Evolutionary conservation across 2,329 filamentous ascomycete species (phyloP).

Genomic region (Penicillium aurantiogriseum): DNA sequence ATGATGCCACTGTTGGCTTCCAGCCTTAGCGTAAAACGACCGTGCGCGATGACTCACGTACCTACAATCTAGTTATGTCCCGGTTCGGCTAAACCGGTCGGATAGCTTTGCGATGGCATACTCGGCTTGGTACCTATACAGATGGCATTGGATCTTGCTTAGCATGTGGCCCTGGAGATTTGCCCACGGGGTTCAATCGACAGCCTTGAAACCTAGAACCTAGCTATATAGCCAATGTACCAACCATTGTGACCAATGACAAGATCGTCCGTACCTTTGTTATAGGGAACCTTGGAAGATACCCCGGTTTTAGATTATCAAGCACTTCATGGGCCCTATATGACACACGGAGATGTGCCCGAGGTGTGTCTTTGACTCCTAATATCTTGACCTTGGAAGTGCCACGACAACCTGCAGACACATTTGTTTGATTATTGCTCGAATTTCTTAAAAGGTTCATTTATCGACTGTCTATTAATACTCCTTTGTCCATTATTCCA

Average conservation of each 20-base stretch:
- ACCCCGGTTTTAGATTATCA: conserved; percentile 18
- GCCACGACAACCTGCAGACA: not conserved
- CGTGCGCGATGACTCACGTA: conserved; percentile 24
- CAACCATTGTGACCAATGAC: not conserved
- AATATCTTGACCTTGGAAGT: not conserved
- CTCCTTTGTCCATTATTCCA: not conserved
- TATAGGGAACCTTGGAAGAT: not conserved
- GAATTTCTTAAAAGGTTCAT: not conserved
- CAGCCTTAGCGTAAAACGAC: not conserved
- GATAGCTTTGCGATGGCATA: not conserved
- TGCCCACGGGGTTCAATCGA: not conserved
- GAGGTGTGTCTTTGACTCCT: conserved; percentile 11
- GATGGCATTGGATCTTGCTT: not conserved
- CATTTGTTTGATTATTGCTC: not conserved
- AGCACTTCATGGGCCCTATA: not conserved
- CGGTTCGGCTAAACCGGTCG: conserved; percentile 2
- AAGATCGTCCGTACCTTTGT: not conserved
- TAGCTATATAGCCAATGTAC: not conserved
- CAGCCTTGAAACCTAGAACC: not conserved
- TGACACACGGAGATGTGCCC: conserved; percentile 5
- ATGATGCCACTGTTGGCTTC: conserved; percentile 14
- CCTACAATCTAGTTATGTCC: conserved; percentile 11
- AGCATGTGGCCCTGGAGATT: not conserved
- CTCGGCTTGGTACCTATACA: not conserved
- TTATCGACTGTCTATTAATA: not conserved